phyloP scores from a whole-genome alignment of 1,284 basidiomycete species.

The Boletus mariae region DNA sequence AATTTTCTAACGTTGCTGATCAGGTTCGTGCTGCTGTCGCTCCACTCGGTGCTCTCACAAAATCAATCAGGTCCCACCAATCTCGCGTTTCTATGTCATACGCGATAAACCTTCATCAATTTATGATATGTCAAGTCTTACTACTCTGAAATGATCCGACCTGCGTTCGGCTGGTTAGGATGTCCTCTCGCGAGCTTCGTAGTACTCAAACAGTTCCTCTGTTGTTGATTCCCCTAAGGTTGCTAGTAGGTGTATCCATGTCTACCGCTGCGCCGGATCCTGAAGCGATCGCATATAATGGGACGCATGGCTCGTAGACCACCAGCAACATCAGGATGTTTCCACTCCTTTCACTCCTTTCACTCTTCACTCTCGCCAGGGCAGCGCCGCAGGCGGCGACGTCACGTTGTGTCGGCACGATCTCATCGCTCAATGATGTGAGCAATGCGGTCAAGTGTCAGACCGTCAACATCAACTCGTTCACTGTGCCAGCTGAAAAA shows the following conservation, averaged over 20 bases:
- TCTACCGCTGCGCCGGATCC: neutral
- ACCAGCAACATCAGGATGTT: slow-evolving; percentile 15
- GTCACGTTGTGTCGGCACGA: slow-evolving; percentile 30
- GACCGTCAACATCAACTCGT: slow-evolving; percentile 36
- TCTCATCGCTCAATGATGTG: slow-evolving; percentile 35
- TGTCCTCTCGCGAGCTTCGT: neutral
- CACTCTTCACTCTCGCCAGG: slow-evolving; percentile 20
- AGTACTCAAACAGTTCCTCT: neutral
- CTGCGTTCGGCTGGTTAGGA: neutral
- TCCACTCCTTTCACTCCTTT: slow-evolving; percentile 9
- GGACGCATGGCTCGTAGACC: neutral
- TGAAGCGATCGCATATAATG: slow-evolving; percentile 1
- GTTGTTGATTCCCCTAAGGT: neutral
- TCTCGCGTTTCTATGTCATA: neutral
- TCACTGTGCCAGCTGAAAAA: slow-evolving; percentile 44
- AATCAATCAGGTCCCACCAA: neutral
- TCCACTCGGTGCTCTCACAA: neutral
- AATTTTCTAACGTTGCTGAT: neutral
- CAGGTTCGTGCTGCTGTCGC: neutral
- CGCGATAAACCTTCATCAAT: neutral
- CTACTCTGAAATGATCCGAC: neutral
- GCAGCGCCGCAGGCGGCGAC: slow-evolving; percentile 14
- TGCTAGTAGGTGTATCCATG: neutral
- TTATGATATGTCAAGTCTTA: neutral
- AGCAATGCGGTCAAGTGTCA: slow-evolving; percentile 29